A percentile compares a stretch with the other conserved stretches of the same genome.
Conservation (phyloP, 2,329 filamentous ascomycete species). For the Aspergillus awamori region DNA sequence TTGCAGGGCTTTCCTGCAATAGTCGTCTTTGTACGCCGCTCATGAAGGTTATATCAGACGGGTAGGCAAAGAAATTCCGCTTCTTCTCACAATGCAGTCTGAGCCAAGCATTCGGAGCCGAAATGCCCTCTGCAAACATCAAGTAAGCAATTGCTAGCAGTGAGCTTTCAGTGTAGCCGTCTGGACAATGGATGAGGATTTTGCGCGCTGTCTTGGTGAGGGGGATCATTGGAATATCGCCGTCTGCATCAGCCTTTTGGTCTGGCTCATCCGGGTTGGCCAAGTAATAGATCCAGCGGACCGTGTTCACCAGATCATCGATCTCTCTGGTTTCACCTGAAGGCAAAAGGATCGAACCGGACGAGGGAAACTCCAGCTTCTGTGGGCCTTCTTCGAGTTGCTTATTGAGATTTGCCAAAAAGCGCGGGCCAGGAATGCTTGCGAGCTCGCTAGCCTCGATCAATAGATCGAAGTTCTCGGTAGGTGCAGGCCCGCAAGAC, state of each 20-base stretch:
- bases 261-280: conserved; percentile 62
- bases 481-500: conserved; percentile 50
- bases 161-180: conserved; percentile 94
- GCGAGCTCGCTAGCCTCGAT: conserved; percentile 90
- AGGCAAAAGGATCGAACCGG: conserved; percentile 85
- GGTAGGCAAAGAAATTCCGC: conserved; percentile 96
- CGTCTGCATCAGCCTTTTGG: conserved; percentile 53
- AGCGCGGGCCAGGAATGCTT: conserved; percentile 69
- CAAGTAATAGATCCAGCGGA: conserved; percentile 85
- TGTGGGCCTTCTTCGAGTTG: conserved; percentile 55
- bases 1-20: conserved; percentile 55
- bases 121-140: conserved; percentile 83
- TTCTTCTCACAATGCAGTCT: conserved; percentile 75
- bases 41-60: conserved; percentile 83
- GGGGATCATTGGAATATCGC: conserved; percentile 58
- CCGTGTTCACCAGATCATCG: conserved; percentile 81
- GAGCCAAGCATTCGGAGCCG: conserved; percentile 85
- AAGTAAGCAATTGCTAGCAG: conserved; percentile 88
- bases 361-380: conserved; percentile 83
- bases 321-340: conserved; percentile 81
- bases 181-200: conserved; percentile 88
- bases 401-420: conserved; percentile 66
- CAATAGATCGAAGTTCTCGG: conserved; percentile 72
- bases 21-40: conserved; percentile 74
- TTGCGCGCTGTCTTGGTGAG: conserved; percentile 57